Base-by-base conservation (phyloP, 2,329 filamentous ascomycete genomes). In the Geoglossum cookeanum region DNA sequence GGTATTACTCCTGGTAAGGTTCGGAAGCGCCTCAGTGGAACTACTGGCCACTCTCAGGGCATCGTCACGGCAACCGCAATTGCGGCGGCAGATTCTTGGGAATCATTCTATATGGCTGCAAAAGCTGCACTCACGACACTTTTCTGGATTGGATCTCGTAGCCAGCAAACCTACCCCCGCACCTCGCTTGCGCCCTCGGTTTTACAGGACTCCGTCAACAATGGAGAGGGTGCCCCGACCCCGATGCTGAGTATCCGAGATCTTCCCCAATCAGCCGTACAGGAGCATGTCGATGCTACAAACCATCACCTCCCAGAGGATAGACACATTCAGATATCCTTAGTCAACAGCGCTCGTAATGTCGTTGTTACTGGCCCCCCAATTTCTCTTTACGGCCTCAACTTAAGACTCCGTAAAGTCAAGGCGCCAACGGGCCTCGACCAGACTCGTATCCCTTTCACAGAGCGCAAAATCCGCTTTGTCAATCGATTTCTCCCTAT, bases 211-310 rank as follows among this genome's bases (percentile, higher is more conserved):
- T 96, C 92, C 1, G 78, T 88, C 62, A 91, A 96, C 68, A 84
- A 92, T 68, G 91, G 92, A 56, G 92, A 98, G 72, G 94, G 94
- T n/a, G 79, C 78, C 4, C 92, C 94, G 1, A 97, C 92, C 1
- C 94, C 92, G 47, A 98, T 98, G 92, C 75, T 98, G 63, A 97
- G 92, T 66, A 94, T 98, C 63, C 87, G 92, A 55, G 92, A 98
- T 67, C 80, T 98, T 32, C 85, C 91, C 0, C 81, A 85, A 65
- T 79, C 83, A 48, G 86, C 94, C 63, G 87, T 98, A 11, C 90
- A 98, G 71, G 89, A 91, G 70, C 91, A 97, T 72, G 94, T 98
- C 63, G 85, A 97, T 72, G 86, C 85, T 13, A 98, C 92, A 62
- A 98, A 98, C 71, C 84, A 96, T 69, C 94, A 98, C 74, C 79